Evolutionary conservation across 2,329 filamentous ascomycete genomes (phyloP).

Genomic region (Clarireedia homoeocarpa): DNA sequence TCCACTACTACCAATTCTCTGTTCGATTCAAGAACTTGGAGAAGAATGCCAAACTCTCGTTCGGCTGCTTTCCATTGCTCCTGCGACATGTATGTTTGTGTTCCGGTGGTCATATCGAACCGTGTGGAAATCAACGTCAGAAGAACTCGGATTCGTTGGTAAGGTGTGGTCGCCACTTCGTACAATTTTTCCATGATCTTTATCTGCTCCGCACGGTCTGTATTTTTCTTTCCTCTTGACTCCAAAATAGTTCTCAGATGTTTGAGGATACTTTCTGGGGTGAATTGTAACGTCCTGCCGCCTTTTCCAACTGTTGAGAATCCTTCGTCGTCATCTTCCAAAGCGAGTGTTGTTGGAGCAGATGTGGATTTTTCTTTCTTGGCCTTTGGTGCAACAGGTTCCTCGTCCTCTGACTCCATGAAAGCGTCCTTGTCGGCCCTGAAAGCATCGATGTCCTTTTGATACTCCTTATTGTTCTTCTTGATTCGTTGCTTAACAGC

Average conservation of each 20-base stretch:
- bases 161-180: slow-evolving; percentile 83
- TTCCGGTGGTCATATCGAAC: slow-evolving; percentile 83
- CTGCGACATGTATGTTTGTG: slow-evolving; percentile 75
- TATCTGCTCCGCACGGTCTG: slow-evolving; percentile 90
- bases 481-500: slow-evolving; percentile 97
- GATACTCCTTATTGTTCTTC: slow-evolving; percentile 97
- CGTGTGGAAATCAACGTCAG: slow-evolving; percentile 86
- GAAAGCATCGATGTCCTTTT: slow-evolving; percentile 80
- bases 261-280: slow-evolving; percentile 96
- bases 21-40: slow-evolving; percentile 72
- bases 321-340: slow-evolving; percentile 67
- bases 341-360: slow-evolving; percentile 41
- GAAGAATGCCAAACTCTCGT: slow-evolving; percentile 70
- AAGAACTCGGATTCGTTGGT: slow-evolving; percentile 89
- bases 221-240: slow-evolving; percentile 98
- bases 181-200: slow-evolving; percentile 93
- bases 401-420: slow-evolving; percentile 78
- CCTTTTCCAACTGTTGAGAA: slow-evolving; percentile 86
- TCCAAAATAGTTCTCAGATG: slow-evolving; percentile 89
- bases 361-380: slow-evolving; percentile 45
- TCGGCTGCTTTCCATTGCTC: slow-evolving; percentile 97
- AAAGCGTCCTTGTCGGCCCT: slow-evolving; percentile 76
- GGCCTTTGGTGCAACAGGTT: slow-evolving; percentile 44
- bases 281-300: slow-evolving; percentile 84
- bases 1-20: slow-evolving; percentile 80